Conservation (phyloP, 352 stramenopile species). For the Bremia lactucae region DNA sequence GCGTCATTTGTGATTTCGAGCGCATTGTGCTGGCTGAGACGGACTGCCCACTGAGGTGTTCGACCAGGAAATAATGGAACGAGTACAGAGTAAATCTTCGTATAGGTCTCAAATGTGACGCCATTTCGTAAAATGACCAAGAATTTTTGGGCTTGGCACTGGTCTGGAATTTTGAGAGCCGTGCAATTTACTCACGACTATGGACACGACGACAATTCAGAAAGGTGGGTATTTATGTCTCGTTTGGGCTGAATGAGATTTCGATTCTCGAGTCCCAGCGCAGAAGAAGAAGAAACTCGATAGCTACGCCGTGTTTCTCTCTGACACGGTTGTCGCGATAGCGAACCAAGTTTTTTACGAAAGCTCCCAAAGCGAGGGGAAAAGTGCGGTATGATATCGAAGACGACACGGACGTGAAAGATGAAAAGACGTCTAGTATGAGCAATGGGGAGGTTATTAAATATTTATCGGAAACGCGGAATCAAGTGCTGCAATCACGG, state of each 20-base stretch:
- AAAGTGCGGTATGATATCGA: conserved; percentile 94
- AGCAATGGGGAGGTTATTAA: conserved; percentile 43
- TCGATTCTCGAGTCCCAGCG: conserved; percentile 78
- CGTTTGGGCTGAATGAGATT: conserved; percentile 92
- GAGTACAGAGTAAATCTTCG: conserved; percentile 90
- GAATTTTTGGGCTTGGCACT: conserved; percentile 94
- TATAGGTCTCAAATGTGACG: conserved; percentile 85
- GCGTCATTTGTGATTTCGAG: conserved; percentile 75
- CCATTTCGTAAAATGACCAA: conserved; percentile 89
- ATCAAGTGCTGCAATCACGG: conserved; percentile 77
- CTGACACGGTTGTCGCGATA: conserved; percentile 93
- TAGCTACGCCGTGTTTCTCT: conserved; percentile 88
- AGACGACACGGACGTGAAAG: conserved; percentile 71
- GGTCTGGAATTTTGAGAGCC: conserved; percentile 93
- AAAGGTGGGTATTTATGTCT: conserved; percentile 97
- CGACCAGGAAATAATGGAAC: conserved; percentile 89
- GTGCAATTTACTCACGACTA: conserved; percentile 86
- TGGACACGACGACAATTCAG: conserved; percentile 86
- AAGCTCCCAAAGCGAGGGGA: conserved; percentile 80
- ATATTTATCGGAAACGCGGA: conserved; percentile 58
- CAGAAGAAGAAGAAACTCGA: conserved; percentile 84
- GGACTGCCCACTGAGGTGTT: conserved; percentile 76
- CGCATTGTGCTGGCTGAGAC: conserved; percentile 76
- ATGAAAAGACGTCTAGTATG: conserved; percentile 65
- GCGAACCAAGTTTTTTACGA: conserved; percentile 90